A percentile compares a stretch with the other conserved stretches of the same genome.
These are phyloP conservation scores for Buddleja alternifolia DNA, from an alignment of 257 asterid species.

Conservation along the genomic window DNA sequence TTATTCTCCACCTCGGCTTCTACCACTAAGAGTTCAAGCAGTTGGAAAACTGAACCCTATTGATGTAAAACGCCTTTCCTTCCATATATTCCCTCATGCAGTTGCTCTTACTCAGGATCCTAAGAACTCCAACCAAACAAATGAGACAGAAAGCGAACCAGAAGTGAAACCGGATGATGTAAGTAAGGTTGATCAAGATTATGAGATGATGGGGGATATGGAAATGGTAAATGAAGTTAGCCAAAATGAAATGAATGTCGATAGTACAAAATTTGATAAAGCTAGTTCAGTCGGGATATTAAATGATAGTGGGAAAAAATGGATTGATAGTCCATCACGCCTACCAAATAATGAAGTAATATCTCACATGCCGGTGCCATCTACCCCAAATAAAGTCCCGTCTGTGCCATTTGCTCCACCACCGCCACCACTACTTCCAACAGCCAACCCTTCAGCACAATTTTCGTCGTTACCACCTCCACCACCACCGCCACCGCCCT, in stretches of 20 bases:
- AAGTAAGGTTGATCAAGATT: slow-evolving; percentile 32
- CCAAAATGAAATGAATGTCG: slow-evolving; percentile 37
- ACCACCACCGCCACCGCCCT: slow-evolving; percentile 30
- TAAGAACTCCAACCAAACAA: slow-evolving; percentile 34
- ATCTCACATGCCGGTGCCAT: slow-evolving; percentile 22
- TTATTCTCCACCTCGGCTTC: slow-evolving; percentile 58
- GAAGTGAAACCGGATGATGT: slow-evolving; percentile 29
- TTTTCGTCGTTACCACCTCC: slow-evolving; percentile 33
- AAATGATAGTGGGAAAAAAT: slow-evolving; percentile 24
- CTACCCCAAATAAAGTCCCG: neutral
- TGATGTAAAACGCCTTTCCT: slow-evolving; percentile 76
- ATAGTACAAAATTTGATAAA: slow-evolving; percentile 21
- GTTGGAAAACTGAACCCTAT: slow-evolving; percentile 78
- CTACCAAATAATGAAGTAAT: slow-evolving; percentile 17
- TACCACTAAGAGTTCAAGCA: slow-evolving; percentile 68
- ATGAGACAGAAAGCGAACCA: slow-evolving; percentile 30
- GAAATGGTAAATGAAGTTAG: slow-evolving; percentile 34
- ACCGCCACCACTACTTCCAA: slow-evolving; percentile 30
- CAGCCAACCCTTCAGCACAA: neutral
- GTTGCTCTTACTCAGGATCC: slow-evolving; percentile 51
- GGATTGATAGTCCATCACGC: neutral
- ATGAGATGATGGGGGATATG: slow-evolving; percentile 41
- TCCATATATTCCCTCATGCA: slow-evolving; percentile 67
- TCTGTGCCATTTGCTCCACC: slow-evolving; percentile 14
- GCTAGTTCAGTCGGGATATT: slow-evolving; percentile 26